Percentiles rank a stretch among this genome's conserved stretches.
Conservation (phyloP, 257 asterid species). For the Solanum gracilifrons region DNA sequence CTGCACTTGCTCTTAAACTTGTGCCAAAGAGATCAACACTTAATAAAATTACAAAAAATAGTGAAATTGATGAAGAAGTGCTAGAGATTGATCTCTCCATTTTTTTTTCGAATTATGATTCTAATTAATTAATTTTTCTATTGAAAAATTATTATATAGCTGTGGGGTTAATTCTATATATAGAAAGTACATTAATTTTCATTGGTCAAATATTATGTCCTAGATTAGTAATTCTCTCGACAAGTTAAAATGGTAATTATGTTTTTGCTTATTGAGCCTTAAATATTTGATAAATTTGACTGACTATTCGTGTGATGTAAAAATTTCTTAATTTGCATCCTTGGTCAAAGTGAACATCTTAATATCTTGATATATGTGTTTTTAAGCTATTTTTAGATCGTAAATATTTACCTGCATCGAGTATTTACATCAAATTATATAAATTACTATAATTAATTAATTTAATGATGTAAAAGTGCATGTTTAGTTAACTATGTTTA, state of each 20-base stretch:
- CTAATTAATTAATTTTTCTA: not conserved
- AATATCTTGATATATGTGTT: not conserved
- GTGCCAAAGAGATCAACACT: not conserved
- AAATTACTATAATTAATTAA: not conserved
- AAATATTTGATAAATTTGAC: not conserved
- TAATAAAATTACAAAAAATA: not conserved
- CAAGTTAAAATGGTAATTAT: not conserved
- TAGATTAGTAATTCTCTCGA: not conserved
- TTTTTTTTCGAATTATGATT: not conserved
- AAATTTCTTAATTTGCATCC: not conserved
- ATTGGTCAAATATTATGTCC: not conserved
- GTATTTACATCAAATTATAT: not conserved
- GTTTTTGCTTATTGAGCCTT: not conserved
- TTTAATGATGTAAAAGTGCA: not conserved
- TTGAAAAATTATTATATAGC: not conserved
- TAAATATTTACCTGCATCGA: not conserved
- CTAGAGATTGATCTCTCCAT: not conserved
- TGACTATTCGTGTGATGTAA: not conserved
- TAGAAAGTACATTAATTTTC: not conserved
- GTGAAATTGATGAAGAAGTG: not conserved
- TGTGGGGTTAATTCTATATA: not conserved
- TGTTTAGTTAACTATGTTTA: too few relatives aligned
- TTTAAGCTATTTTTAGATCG: not conserved
- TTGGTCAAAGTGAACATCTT: not conserved
- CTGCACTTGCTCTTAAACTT: not conserved